phyloP scores from a whole-genome alignment of 2,329 filamentous ascomycete species.

The Thielaviopsis ethacetica region DNA sequence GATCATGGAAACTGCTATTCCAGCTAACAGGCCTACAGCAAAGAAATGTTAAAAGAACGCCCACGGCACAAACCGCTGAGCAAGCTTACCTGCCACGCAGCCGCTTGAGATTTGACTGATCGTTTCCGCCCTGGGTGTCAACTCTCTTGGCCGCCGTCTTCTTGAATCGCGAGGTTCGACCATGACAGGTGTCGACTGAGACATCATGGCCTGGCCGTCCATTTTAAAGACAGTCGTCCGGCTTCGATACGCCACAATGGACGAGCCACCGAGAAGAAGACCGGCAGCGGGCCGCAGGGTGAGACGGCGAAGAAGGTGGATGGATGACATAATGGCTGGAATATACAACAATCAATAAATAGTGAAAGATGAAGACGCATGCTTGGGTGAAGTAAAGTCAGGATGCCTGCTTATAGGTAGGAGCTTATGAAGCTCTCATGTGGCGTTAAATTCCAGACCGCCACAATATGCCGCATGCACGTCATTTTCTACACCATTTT shows the following conservation, averaged over 20 bases:
- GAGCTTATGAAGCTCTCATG: background rate
- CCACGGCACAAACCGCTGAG: background rate
- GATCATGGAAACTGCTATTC: constrained; percentile 51
- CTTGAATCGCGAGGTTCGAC: background rate
- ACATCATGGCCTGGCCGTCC: background rate
- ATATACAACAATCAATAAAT: background rate
- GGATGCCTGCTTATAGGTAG: background rate
- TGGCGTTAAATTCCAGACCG: background rate
- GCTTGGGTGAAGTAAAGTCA: background rate
- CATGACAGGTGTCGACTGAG: background rate
- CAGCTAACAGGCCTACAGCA: constrained; percentile 39
- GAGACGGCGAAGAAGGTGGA: background rate
- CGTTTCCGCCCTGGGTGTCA: constrained; percentile 4
- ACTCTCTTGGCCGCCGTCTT: background rate
- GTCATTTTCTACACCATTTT: background rate
- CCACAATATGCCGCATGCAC: background rate
- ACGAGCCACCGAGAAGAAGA: background rate
- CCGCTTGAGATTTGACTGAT: constrained; percentile 34
- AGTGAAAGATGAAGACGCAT: background rate
- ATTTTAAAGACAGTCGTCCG: background rate
- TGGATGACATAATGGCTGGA: background rate
- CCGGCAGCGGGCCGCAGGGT: background rate
- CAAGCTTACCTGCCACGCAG: constrained; percentile 30
- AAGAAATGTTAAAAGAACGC: background rate
- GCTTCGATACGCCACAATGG: background rate